Evolutionary conservation across 169 alveolate genomes (phyloP).

Genomic region (Plasmodium yoelii): DNA sequence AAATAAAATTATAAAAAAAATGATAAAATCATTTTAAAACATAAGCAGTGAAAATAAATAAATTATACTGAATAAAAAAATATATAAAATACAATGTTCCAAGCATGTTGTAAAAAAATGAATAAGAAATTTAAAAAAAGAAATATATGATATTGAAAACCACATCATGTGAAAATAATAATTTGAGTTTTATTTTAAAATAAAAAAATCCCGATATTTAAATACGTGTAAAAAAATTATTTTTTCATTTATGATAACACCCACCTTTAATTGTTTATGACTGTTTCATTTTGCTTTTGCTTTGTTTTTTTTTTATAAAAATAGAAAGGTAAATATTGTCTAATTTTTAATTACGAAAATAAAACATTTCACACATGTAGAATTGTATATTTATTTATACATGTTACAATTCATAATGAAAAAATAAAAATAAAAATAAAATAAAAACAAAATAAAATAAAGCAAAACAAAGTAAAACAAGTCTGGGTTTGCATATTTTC

Average conservation of each 20-base stretch:
- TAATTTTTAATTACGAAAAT: background rate
- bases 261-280: background rate
- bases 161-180: slow-evolving; percentile 14
- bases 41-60: slow-evolving; percentile 38
- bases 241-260: background rate
- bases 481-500: too few relatives aligned
- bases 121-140: slow-evolving; percentile 12
- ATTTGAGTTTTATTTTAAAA: background rate
- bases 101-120: slow-evolving; percentile 29
- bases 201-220: background rate
- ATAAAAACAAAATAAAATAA: too few relatives aligned
- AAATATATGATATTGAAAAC: slow-evolving; percentile 18
- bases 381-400: too few relatives aligned
- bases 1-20: too few relatives aligned
- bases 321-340: background rate
- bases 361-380: too few relatives aligned
- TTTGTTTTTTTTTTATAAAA: background rate
- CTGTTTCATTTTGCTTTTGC: background rate
- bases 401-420: too few relatives aligned
- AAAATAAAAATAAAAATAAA: too few relatives aligned
- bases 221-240: background rate
- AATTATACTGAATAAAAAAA: slow-evolving; percentile 23
- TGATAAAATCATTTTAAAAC: slow-evolving; percentile 26
- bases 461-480: too few relatives aligned
- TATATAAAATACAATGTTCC: slow-evolving; percentile 31